Evolutionary conservation across 495 filamentous ascomycete species (phyloP).

Genomic region (Xylaria bambusicola): DNA sequence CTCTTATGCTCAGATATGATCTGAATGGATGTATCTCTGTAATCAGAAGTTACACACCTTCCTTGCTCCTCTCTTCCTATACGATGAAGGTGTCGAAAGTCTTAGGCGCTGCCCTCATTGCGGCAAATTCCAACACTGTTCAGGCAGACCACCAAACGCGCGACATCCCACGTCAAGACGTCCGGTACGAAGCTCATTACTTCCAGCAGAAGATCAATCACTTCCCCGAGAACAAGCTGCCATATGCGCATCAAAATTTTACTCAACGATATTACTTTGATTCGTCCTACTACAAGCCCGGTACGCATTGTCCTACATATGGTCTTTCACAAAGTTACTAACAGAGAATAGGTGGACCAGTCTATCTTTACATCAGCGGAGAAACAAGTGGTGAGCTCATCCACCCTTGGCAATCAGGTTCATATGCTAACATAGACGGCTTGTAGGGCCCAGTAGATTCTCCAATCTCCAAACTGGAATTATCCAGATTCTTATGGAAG

Average conservation of each 20-base stretch:
- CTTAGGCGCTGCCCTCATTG: neutral
- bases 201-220: slow-evolving; percentile 43
- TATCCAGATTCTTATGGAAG: slow-evolving; percentile 49
- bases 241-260: slow-evolving; percentile 42
- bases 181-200: slow-evolving; percentile 26
- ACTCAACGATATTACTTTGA: slow-evolving; percentile 50
- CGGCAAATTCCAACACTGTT: neutral
- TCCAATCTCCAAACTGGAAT: slow-evolving; percentile 41
- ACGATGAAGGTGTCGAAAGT: slow-evolving; percentile 5
- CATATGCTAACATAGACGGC: neutral
- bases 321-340: neutral
- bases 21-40: too few species aligned
- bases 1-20: too few species aligned
- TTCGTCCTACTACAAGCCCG: slow-evolving; percentile 48
- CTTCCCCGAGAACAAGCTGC: slow-evolving; percentile 37
- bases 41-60: too few species aligned
- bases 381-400: slow-evolving; percentile 35
- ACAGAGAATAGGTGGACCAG: slow-evolving; percentile 38
- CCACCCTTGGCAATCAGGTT: too few species aligned
- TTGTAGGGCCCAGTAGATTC: slow-evolving; percentile 30
- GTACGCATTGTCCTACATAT: slow-evolving; percentile 6
- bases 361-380: slow-evolving; percentile 49
- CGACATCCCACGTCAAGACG: neutral
- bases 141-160: neutral
- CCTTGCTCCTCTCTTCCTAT: too few species aligned